These are phyloP conservation scores for Globisporangium ultimum DNA, from an alignment of 352 stramenopile genomes.

Conservation along the genomic window DNA sequence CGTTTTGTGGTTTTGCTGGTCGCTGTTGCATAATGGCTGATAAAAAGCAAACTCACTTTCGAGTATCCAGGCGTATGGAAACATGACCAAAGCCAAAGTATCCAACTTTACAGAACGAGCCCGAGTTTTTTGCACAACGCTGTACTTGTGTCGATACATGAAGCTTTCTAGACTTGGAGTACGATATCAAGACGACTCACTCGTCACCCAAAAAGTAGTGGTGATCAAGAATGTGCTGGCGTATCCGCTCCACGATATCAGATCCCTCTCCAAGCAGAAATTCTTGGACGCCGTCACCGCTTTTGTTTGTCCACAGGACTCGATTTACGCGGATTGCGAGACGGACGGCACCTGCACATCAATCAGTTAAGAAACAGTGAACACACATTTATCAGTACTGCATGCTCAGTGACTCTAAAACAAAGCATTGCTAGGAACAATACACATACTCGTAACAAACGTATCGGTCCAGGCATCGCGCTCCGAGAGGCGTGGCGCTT, in stretches of 20 bases:
- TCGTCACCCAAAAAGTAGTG: conserved; percentile 10
- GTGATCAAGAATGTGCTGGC: conserved; percentile 5
- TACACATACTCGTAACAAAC: conserved; percentile 69
- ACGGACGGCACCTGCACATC: conserved; percentile 14
- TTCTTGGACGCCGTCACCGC: conserved; percentile 1
- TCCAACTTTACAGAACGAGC: too few species aligned
- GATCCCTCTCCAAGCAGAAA: background rate
- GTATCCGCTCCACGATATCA: conserved; percentile 12
- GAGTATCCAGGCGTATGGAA: too few species aligned
- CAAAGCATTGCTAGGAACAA: too few species aligned
- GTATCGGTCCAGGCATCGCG: conserved; percentile 49
- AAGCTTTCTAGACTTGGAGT: too few species aligned
- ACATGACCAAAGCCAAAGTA: too few species aligned
- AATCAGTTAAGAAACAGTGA: background rate
- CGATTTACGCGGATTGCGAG: conserved; percentile 11
- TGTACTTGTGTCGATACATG: background rate
- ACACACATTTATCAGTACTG: background rate
- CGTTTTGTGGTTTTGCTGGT: background rate
- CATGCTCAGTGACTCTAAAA: background rate
- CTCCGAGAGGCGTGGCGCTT: conserved; percentile 52
- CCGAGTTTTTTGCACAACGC: too few species aligned
- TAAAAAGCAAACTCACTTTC: too few species aligned
- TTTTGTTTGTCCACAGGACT: conserved; percentile 5
- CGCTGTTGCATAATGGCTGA: too few species aligned
- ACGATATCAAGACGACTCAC: too few species aligned